Conservation (phyloP, 331 rosid species). For the Stylosanthes scabra region DNA sequence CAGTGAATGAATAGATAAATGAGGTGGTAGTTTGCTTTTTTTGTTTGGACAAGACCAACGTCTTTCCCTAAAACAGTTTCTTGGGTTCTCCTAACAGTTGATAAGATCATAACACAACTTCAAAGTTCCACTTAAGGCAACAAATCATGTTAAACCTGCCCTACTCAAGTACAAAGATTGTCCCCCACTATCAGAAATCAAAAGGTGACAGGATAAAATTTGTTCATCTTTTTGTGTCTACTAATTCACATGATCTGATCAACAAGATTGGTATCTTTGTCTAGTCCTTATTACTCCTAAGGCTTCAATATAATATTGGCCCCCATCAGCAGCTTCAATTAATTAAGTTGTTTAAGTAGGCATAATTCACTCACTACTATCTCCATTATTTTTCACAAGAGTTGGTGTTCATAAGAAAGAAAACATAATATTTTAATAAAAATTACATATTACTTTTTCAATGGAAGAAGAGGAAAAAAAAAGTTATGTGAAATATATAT, state of each 20-base stretch:
- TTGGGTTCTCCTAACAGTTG: conserved; percentile 21
- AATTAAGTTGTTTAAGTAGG: not conserved
- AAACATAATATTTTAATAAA: no score
- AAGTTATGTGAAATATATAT: no score
- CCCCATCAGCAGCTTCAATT: not conserved
- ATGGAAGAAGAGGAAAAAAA: no score
- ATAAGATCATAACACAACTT: conserved; percentile 5
- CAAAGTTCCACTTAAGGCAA: conserved; percentile 1
- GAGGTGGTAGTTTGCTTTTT: conserved; percentile 24
- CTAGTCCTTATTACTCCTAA: not conserved
- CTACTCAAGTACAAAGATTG: conserved; percentile 32
- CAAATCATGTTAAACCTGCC: conserved; percentile 14
- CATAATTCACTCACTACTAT: no score
- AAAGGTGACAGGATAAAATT: conserved; percentile 21
- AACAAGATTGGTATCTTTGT: not conserved
- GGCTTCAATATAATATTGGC: not conserved
- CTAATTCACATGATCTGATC: not conserved
- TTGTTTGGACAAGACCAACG: conserved; percentile 26
- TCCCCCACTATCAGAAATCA: conserved; percentile 33
- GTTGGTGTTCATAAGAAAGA: no score
- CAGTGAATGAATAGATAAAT: conserved; percentile 9
- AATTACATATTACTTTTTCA: no score
- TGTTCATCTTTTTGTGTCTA: conserved; percentile 12
- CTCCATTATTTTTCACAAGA: no score
- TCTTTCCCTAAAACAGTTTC: conserved; percentile 8